Conservation (phyloP, 371 early-diverging fungal species). For the Mycotypha africana region DNA sequence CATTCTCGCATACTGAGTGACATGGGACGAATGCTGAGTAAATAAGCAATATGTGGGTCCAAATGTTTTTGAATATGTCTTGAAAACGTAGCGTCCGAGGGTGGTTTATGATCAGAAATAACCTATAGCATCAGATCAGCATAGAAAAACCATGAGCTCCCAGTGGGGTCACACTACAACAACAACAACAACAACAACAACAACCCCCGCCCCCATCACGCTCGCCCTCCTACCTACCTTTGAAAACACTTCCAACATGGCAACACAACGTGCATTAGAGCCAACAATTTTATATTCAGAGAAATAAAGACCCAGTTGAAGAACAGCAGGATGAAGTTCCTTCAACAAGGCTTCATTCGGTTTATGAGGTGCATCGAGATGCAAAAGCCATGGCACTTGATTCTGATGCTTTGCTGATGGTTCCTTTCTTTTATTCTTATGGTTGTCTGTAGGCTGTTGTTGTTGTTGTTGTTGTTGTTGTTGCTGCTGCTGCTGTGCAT, state of each 20-base stretch:
- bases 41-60: slow-evolving; percentile 85
- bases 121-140: slow-evolving; percentile 45
- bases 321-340: slow-evolving; percentile 86
- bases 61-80: slow-evolving; percentile 81
- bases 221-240: too few species aligned
- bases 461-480: neutral
- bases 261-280: slow-evolving; percentile 86
- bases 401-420: slow-evolving; percentile 32
- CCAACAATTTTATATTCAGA: slow-evolving; percentile 83
- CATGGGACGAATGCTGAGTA: slow-evolving; percentile 79
- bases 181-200: too few species aligned
- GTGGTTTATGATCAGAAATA: slow-evolving; percentile 89
- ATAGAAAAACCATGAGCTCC: neutral
- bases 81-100: slow-evolving; percentile 75
- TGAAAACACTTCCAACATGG: slow-evolving; percentile 79
- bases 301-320: slow-evolving; percentile 82
- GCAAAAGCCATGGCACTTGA: slow-evolving; percentile 62
- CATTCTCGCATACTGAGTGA: slow-evolving; percentile 93
- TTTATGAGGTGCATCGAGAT: slow-evolving; percentile 62
- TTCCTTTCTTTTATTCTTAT: slow-evolving; percentile 25
- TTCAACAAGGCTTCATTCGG: slow-evolving; percentile 44
- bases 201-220: too few species aligned
- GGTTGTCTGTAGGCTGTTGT: neutral
- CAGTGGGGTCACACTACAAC: too few species aligned
- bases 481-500: neutral